Percentiles rank a stretch among this genome's conserved stretches.
phyloP scores from a whole-genome alignment of 2,329 filamentous ascomycete genomes.

The Sarocladiaceae sp. region DNA sequence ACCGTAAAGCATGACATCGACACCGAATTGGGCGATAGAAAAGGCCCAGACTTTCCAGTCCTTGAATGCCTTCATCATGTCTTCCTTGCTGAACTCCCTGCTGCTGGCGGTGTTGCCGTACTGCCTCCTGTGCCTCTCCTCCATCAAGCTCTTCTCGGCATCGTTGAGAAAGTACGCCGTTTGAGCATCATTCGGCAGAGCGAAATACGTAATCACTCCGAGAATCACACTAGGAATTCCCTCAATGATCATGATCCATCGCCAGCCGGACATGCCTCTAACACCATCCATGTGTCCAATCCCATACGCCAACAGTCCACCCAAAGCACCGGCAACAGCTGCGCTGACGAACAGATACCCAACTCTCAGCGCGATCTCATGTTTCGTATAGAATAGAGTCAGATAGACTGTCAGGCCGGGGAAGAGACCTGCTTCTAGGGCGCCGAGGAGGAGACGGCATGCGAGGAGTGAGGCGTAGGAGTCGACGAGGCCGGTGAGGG shows the following conservation, averaged over 20 bases:
- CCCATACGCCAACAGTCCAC: constrained; percentile 68
- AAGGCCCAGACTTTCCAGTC: constrained; percentile 78
- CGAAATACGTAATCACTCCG: constrained; percentile 28
- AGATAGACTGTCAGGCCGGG: constrained; percentile 66
- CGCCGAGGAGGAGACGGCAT: constrained; percentile 63
- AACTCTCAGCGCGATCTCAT: constrained; percentile 67
- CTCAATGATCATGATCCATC: constrained; percentile 63
- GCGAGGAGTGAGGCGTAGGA: constrained; percentile 64
- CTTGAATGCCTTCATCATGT: constrained; percentile 62
- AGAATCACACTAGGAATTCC: constrained; percentile 37
- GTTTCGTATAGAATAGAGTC: constrained; percentile 72
- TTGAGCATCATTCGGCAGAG: constrained; percentile 33
- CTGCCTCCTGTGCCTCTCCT: constrained; percentile 28
- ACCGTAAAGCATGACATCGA: constrained; percentile 71
- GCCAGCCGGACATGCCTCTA: constrained; percentile 62
- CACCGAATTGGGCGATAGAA: constrained; percentile 65
- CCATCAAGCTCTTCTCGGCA: constrained; percentile 63
- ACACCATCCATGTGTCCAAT: constrained; percentile 71
- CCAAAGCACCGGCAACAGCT: constrained; percentile 67
- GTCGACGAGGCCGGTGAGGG: constrained; percentile 63
- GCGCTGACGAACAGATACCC: constrained; percentile 70
- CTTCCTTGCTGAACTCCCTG: constrained; percentile 46
- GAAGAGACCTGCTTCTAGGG: constrained; percentile 66
- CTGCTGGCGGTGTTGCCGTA: constrained; percentile 46
- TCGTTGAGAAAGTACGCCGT: constrained; percentile 57